Base-by-base conservation (phyloP, 1,139 yeast species). In the Kodamaea suecica region DNA sequence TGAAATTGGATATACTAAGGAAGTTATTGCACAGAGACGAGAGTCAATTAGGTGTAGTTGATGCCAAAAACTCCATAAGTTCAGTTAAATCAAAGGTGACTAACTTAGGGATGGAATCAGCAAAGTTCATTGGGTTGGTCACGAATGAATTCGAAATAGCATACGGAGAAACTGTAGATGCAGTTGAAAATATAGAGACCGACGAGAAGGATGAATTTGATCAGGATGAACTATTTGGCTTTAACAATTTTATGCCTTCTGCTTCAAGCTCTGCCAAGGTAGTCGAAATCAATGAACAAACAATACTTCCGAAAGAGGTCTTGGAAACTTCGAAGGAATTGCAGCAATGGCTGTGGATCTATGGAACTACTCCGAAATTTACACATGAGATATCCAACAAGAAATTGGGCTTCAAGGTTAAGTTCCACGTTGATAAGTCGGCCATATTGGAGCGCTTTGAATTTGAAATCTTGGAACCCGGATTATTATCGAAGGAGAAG, bases 71-170 rank as follows among this genome's bases (percentile, higher is more conserved):
- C 8, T 61, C 73, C 1, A 86, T 90, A 1, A 77, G 73, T 21
- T 85, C 95, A 21, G 95, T 92, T 3, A 74, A 79, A 32, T 78
- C 95, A 0, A 79, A 79, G 23, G 95, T 92, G 1, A 61, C 76
- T 1, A 92, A 92, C 50, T 56, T 85, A 15, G 72, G 63, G 1
- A 52, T 82, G 25, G 56, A 54, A 3, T 55, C 52, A 9, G 69
- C 71, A 0, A 59, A 62, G 5, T 84, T 86, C 46, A 62, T 76
- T 0, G 60, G 65, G 1, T 44, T 67, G 1, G 78, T 80, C 4
- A 44, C 63, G 2, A 48, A 59, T 1, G 76, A 71, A 2, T 85
- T 83, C 44, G 48, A 50, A 12, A 42, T 56, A 1, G 47, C 42
- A 10, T 74, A 64, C 43, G 75, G 68, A 2, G 27, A 17, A 2